Percentiles rank a stretch among this genome's conserved stretches.
Evolutionary conservation across 768 basidiomycete species (phyloP).

Genomic region (Tylopilus balloui): DNA sequence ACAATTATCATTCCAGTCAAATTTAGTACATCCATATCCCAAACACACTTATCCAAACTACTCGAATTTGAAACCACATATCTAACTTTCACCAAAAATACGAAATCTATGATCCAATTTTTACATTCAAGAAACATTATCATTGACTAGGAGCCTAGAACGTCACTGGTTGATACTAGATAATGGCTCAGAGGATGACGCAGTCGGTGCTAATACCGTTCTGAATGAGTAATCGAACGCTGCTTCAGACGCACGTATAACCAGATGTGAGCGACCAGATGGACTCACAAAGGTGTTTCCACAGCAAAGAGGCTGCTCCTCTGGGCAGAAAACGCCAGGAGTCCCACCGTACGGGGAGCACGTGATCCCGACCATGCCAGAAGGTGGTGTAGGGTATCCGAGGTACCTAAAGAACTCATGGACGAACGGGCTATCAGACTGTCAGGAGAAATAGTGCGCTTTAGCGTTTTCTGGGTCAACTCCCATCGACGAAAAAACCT

Average conservation of each 20-base stretch:
- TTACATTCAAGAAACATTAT: background rate
- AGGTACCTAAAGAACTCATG: background rate
- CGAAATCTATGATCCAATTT: background rate
- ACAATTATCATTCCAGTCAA: no score
- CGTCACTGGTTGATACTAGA: slow-evolving; percentile 1
- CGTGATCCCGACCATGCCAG: background rate
- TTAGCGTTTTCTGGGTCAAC: background rate
- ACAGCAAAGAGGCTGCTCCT: background rate
- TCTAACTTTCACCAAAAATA: background rate
- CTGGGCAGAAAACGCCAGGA: background rate
- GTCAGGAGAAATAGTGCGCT: background rate
- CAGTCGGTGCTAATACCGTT: slow-evolving; percentile 1
- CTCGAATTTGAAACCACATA: background rate
- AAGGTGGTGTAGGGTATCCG: background rate
- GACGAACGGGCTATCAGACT: background rate
- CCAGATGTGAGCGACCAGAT: background rate
- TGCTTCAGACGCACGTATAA: background rate
- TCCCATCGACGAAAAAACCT: background rate
- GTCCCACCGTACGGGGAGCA: slow-evolving; percentile 2
- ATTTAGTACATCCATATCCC: no score
- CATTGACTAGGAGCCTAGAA: background rate
- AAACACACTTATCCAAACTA: background rate
- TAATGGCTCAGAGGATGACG: no score
- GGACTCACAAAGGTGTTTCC: background rate
- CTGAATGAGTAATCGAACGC: background rate